Base-by-base conservation (phyloP, 2,329 filamentous ascomycete genomes). In the Cercospora zeina region DNA sequence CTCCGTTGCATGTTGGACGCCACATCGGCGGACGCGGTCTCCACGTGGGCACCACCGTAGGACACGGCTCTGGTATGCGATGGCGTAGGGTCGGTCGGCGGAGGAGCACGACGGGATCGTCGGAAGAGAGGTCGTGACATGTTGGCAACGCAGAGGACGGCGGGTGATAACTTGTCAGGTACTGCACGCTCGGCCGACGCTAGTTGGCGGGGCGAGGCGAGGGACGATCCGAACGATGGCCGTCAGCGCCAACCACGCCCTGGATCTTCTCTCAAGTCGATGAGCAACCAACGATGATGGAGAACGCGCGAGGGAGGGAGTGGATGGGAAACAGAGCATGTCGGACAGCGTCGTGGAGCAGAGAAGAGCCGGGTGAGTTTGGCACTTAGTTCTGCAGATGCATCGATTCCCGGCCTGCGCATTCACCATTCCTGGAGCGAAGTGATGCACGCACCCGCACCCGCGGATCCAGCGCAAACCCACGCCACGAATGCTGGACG, bases 101-200 rank as follows among this genome's bases (percentile, higher is more conserved):
- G 36, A 10, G 63, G 49, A 33, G 57, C 61, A 53, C 56, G 61
- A n/a, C 67, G 63, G 27, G 62, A 64, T 9, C 63, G 39, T 21
- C 62, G 66, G 62, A 69, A 69, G 49, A 62, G 60, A 27, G 65
- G 47, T 49, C 65, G 58, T 33, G 65, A 67, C 65, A 67, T 67
- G 58, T 27, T 30, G 36, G 55, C 24, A 58, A 58, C 42, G 55
- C 51, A 37, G 53, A 58, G 54, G 31, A 14, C 49, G 31, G 51
- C 24, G 24, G 24, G 6, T 6, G 24, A 6, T 27, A 27, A 27
- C 24, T 27, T 3, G 24, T 27, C 6, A 27, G 24, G 24, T 27
- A 27, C n/a, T n/a, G n/a, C n/a, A n/a, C 34, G 5, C 5, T 31
- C 34, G 30, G 47, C n/a, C 57, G n/a, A 14, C 34, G 34, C 50